Evolutionary conservation across 441 rosid species (phyloP).

Genomic region (Adansonia rubrostipa): DNA sequence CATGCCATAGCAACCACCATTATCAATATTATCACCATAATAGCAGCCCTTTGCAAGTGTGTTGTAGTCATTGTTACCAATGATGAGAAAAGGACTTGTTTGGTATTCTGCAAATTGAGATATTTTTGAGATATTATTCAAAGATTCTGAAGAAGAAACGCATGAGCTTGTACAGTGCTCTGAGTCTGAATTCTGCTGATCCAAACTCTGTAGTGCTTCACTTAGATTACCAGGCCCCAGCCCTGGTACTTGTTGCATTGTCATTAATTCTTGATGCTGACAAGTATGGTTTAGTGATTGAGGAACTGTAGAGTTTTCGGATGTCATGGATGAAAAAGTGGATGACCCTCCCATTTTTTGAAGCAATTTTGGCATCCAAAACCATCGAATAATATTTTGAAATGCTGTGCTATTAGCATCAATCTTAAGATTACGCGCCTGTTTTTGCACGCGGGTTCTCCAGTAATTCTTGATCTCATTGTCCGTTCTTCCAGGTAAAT

Average conservation of each 20-base stretch:
- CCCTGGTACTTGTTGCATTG: conserved; percentile 12
- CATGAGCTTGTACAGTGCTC: conserved; percentile 34
- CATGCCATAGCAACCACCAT: conserved; percentile 28
- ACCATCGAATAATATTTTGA: conserved; percentile 45
- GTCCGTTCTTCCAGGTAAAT: conserved; percentile 74
- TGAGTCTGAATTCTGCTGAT: conserved; percentile 35
- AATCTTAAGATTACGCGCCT: conserved; percentile 58
- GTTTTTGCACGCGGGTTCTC: conserved; percentile 79
- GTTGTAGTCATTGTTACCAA: conserved; percentile 7
- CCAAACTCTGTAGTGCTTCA: background rate
- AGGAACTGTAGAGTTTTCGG: conserved; percentile 18
- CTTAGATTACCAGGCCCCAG: conserved; percentile 11
- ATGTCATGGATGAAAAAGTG: too few species aligned
- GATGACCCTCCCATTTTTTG: conserved; percentile 42
- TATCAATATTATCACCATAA: conserved; percentile 22
- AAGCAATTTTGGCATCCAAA: conserved; percentile 56
- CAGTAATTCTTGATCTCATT: conserved; percentile 78
- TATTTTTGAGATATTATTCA: conserved; percentile 27
- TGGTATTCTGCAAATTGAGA: conserved; percentile 33
- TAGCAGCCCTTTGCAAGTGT: conserved; percentile 19
- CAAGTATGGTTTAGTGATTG: conserved; percentile 18
- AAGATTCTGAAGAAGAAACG: conserved; percentile 40
- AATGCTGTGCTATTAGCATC: conserved; percentile 59
- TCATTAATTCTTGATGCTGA: background rate
- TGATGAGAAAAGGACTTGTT: conserved; percentile 27